A percentile compares a stretch with the other conserved stretches of the same genome.
These are phyloP conservation scores for Fusarium stilboides DNA, from an alignment of 2,329 filamentous ascomycete genomes.

Conservation along the genomic window DNA sequence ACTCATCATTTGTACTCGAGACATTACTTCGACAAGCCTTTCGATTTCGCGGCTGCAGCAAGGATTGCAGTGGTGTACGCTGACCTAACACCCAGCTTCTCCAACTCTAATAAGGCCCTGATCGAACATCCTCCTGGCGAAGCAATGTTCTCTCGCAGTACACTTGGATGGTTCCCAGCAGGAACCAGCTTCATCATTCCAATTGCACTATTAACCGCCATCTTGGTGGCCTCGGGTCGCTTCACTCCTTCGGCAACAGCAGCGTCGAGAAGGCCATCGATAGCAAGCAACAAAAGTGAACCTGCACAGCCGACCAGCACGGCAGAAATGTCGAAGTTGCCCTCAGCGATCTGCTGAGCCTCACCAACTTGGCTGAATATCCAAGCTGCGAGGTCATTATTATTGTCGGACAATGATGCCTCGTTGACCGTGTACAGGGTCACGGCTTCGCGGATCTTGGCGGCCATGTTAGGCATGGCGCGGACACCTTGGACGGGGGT, in stretches of 20 bases:
- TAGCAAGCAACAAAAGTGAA: constrained; percentile 19
- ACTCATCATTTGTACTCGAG: too few species aligned
- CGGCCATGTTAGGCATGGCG: constrained; percentile 29
- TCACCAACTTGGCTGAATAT: constrained; percentile 25
- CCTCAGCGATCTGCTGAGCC: constrained; percentile 7
- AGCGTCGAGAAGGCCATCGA: constrained; percentile 27
- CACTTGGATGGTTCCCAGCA: constrained; percentile 19
- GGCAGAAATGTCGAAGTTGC: constrained; percentile 21
- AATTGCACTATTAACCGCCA: constrained; percentile 25
- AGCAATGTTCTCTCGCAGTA: constrained; percentile 31
- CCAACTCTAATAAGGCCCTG: constrained; percentile 19
- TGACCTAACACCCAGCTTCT: background rate
- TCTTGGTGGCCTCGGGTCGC: constrained; percentile 14
- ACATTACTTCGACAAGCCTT: too few species aligned
- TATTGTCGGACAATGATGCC: background rate
- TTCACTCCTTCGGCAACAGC: constrained; percentile 32
- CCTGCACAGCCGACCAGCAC: constrained; percentile 29
- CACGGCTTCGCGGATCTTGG: constrained; percentile 26
- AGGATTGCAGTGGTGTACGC: too few species aligned
- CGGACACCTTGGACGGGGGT: constrained; percentile 7
- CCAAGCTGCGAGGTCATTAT: constrained; percentile 8
- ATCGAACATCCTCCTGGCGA: constrained; percentile 29
- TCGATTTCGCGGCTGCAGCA: too few species aligned
- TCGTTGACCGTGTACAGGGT: constrained; percentile 18
- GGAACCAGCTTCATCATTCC: constrained; percentile 27